Conservation (phyloP, 1,284 basidiomycete species). For the Trichosporon sp. region DNA sequence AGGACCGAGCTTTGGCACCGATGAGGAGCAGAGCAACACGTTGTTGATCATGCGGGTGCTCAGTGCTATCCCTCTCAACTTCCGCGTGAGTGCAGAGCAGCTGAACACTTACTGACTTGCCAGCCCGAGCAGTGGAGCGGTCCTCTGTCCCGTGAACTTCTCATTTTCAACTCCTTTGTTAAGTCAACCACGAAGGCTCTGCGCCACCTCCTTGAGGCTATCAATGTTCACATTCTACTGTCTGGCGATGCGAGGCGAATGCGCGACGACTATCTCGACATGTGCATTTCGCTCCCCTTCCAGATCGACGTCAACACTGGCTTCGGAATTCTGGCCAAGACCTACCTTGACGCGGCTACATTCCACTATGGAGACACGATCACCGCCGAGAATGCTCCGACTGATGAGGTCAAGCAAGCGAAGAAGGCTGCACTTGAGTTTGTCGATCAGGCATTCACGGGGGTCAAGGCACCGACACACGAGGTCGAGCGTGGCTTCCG, state of each 20-base stretch:
- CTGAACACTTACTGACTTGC: conserved; percentile 17
- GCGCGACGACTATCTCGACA: conserved; percentile 89
- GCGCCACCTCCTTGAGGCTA: conserved; percentile 86
- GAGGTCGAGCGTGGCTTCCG: conserved; percentile 96
- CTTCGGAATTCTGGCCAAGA: conserved; percentile 95
- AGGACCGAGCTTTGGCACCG: conserved; percentile 87
- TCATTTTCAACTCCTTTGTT: conserved; percentile 98
- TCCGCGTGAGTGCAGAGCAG: conserved; percentile 67
- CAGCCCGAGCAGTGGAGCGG: conserved; percentile 87
- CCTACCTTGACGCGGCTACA: conserved; percentile 82
- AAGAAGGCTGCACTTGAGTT: conserved; percentile 86
- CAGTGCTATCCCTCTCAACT: conserved; percentile 88
- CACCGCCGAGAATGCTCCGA: conserved; percentile 61
- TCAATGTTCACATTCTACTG: conserved; percentile 87
- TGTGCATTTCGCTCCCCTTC: conserved; percentile 83
- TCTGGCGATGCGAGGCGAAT: conserved; percentile 80
- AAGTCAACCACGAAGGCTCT: conserved; percentile 85
- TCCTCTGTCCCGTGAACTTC: conserved; percentile 88
- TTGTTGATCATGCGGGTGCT: conserved; percentile 94
- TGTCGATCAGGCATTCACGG: conserved; percentile 88
- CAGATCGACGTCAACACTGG: conserved; percentile 96
- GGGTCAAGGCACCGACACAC: conserved; percentile 78
- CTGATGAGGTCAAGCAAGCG: conserved; percentile 75
- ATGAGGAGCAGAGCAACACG: conserved; percentile 89
- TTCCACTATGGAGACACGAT: conserved; percentile 80